phyloP scores from a whole-genome alignment of 257 asterid genomes.

The Solanum peruvianum region DNA sequence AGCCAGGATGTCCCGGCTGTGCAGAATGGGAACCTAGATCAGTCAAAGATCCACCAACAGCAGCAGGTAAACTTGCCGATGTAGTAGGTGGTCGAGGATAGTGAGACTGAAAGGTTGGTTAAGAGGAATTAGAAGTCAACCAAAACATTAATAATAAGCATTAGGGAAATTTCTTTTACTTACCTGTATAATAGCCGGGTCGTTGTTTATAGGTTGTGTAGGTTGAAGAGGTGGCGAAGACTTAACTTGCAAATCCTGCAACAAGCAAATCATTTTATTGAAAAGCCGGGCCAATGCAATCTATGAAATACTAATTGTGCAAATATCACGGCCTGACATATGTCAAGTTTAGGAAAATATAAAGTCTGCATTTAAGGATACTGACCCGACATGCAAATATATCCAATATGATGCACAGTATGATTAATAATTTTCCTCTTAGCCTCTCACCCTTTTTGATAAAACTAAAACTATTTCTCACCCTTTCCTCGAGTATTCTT shows the following conservation, averaged over 20 bases:
- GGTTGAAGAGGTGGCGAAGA: slow-evolving; percentile 80
- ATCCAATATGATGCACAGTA: background rate
- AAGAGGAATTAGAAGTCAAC: background rate
- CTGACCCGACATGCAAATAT: background rate
- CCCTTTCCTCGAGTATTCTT: background rate
- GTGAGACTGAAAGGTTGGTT: slow-evolving; percentile 68
- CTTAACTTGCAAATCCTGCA: slow-evolving; percentile 93
- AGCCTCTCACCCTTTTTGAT: background rate
- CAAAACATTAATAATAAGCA: background rate
- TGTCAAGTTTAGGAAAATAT: background rate
- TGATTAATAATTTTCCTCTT: background rate
- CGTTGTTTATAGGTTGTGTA: slow-evolving; percentile 51
- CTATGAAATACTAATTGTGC: background rate
- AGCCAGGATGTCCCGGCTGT: slow-evolving; percentile 55
- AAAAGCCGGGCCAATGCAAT: background rate
- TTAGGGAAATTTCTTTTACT: slow-evolving; percentile 4
- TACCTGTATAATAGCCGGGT: slow-evolving; percentile 98
- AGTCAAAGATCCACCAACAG: slow-evolving; percentile 35
- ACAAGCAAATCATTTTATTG: background rate
- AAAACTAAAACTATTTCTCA: background rate
- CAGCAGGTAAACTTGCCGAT: slow-evolving; percentile 56
- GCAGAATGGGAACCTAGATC: slow-evolving; percentile 55
- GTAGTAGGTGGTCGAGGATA: slow-evolving; percentile 55
- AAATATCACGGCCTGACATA: background rate
- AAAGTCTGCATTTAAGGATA: background rate